Conservation (phyloP, 164 flowering plant species). For the Aristolochia contorta region DNA sequence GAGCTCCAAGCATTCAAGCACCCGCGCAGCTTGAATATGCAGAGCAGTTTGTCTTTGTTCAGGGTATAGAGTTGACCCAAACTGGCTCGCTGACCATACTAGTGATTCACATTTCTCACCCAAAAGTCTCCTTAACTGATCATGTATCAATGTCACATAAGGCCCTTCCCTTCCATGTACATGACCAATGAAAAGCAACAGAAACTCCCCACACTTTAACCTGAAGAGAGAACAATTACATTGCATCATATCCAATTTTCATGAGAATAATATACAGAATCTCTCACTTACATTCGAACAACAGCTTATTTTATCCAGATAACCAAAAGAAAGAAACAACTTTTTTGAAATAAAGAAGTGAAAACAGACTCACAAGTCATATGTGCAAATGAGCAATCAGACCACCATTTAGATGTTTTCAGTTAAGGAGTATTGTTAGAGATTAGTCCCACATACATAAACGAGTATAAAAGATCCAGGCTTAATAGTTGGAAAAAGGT, state of each 20-base stretch:
- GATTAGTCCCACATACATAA: too few relatives aligned
- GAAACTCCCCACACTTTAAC: constrained; percentile 88
- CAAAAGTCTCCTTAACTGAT: constrained; percentile 61
- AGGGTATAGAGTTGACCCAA: constrained; percentile 84
- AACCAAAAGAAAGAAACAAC: too few relatives aligned
- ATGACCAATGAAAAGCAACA: constrained; percentile 86
- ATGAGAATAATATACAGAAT: too few relatives aligned
- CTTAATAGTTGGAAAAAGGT: too few relatives aligned
- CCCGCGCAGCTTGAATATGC: constrained; percentile 84
- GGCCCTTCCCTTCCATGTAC: constrained; percentile 62
- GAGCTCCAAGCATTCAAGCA: constrained; percentile 81
- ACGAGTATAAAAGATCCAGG: too few relatives aligned
- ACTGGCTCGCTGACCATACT: constrained; percentile 98
- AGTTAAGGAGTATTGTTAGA: too few relatives aligned
- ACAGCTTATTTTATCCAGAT: too few relatives aligned
- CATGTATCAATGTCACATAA: constrained; percentile 65
- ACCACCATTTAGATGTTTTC: too few relatives aligned
- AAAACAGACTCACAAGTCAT: too few relatives aligned
- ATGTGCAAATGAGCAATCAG: too few relatives aligned
- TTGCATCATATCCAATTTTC: background rate
- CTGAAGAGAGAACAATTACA: constrained; percentile 21
- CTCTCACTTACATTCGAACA: too few relatives aligned
- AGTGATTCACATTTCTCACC: constrained; percentile 94
- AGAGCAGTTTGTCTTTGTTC: constrained; percentile 77
- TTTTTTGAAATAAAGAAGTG: too few relatives aligned